Conservation (phyloP, 495 filamentous ascomycete genomes). For the Penicillium crystallinum region DNA sequence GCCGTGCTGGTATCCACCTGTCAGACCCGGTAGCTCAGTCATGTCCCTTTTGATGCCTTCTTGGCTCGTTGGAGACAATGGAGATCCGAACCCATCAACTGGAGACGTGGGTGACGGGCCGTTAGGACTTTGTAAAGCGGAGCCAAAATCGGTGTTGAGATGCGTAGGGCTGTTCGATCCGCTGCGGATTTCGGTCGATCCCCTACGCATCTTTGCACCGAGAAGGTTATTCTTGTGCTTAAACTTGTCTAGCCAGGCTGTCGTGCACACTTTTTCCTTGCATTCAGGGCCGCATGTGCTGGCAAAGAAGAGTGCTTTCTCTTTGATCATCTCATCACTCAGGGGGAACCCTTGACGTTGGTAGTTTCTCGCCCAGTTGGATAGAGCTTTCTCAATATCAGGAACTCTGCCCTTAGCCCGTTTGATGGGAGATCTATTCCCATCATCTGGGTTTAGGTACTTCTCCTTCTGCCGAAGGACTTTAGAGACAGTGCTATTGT, state of each 20-base stretch:
- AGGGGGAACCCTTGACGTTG: constrained; percentile 70
- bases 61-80: constrained; percentile 63
- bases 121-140: constrained; percentile 58
- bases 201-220: constrained; percentile 60
- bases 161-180: constrained; percentile 39
- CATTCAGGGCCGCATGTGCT: constrained; percentile 69
- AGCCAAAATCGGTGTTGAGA: constrained; percentile 48
- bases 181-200: constrained; percentile 60
- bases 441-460: constrained; percentile 86
- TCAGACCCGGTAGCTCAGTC: constrained; percentile 49
- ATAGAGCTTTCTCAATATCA: constrained; percentile 91
- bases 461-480: constrained; percentile 95
- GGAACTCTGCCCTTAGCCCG: constrained; percentile 85
- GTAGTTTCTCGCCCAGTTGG: constrained; percentile 80
- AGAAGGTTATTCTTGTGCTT: constrained; percentile 84
- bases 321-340: constrained; percentile 77
- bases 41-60: constrained; percentile 56
- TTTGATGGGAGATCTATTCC: constrained; percentile 82
- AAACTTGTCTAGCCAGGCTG: constrained; percentile 92
- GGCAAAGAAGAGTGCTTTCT: constrained; percentile 84
- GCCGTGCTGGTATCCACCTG: constrained; percentile 47
- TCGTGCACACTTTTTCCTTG: constrained; percentile 67
- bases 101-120: constrained; percentile 73
- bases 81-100: constrained; percentile 49
- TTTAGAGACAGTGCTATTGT: constrained; percentile 88